phyloP scores from a whole-genome alignment of 495 filamentous ascomycete genomes.

The Glonium stellatum region DNA sequence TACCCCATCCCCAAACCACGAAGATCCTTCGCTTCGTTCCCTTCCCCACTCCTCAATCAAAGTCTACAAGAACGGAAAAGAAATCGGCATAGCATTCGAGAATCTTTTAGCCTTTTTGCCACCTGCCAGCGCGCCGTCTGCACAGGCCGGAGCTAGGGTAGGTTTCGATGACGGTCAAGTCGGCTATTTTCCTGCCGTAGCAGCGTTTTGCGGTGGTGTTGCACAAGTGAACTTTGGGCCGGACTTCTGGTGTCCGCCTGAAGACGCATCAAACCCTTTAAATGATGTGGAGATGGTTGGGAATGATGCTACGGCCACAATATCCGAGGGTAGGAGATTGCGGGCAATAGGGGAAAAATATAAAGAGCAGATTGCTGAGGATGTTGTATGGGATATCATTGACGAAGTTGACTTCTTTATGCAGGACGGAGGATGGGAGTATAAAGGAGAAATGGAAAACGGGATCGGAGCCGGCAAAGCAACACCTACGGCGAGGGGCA shows the following conservation, averaged over 20 bases:
- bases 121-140: conserved; percentile 73
- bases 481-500: conserved; percentile 25
- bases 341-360: conserved; percentile 70
- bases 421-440: conserved; percentile 50
- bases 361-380: conserved; percentile 91
- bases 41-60: conserved; percentile 80
- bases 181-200: conserved; percentile 91
- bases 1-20: conserved; percentile 61
- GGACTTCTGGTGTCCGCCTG: conserved; percentile 81
- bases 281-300: conserved; percentile 50
- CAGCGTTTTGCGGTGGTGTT: conserved; percentile 83
- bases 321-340: conserved; percentile 36
- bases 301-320: conserved; percentile 6
- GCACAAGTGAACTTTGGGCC: conserved; percentile 88
- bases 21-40: conserved; percentile 65
- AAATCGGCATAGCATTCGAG: conserved; percentile 81
- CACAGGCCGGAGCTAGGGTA: conserved; percentile 67
- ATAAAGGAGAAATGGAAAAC: conserved; percentile 23
- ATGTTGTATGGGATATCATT: conserved; percentile 81
- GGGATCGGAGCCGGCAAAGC: conserved; percentile 17
- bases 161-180: conserved; percentile 86
- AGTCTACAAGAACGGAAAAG: conserved; percentile 83
- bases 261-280: conserved; percentile 35
- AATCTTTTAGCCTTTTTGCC: conserved; percentile 88
- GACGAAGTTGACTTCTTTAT: conserved; percentile 83